Conservation (phyloP, 306 rosid species). For the Dalbergia oliveri region DNA sequence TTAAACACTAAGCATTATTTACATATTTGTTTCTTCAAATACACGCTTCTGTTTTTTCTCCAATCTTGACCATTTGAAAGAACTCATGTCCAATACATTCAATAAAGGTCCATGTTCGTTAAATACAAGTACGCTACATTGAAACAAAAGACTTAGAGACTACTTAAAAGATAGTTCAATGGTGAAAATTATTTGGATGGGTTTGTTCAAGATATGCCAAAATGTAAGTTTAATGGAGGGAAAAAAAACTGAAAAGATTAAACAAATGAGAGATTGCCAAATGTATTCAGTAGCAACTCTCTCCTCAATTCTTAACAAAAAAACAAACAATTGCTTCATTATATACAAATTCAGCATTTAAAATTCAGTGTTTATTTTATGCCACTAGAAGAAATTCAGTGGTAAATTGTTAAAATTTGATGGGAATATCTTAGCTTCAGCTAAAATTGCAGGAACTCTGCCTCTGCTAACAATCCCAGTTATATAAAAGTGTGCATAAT, state of each 20-base stretch:
- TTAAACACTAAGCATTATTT: slow-evolving; percentile 8
- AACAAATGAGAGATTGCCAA: not conserved
- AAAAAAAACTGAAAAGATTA: not conserved
- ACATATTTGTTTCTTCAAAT: slow-evolving; percentile 25
- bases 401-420: too few species aligned
- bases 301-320: not conserved
- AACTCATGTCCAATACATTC: slow-evolving; percentile 23
- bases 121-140: not conserved
- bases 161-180: not conserved
- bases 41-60: not conserved
- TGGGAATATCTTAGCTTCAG: not conserved
- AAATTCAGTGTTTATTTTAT: not conserved
- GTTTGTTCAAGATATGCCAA: slow-evolving; percentile 9
- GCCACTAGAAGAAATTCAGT: not conserved
- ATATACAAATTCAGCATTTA: slow-evolving; percentile 10
- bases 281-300: slow-evolving; percentile 10
- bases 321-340: not conserved
- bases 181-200: not conserved
- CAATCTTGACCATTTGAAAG: slow-evolving; percentile 25
- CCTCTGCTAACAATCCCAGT: slow-evolving; percentile 15
- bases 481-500: not conserved
- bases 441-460: slow-evolving; percentile 13
- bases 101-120: not conserved
- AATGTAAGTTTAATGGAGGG: not conserved
- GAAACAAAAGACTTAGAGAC: slow-evolving; percentile 31